These are phyloP conservation scores for Leonotis leonurus DNA, from an alignment of 257 asterid species.

Conservation along the genomic window DNA sequence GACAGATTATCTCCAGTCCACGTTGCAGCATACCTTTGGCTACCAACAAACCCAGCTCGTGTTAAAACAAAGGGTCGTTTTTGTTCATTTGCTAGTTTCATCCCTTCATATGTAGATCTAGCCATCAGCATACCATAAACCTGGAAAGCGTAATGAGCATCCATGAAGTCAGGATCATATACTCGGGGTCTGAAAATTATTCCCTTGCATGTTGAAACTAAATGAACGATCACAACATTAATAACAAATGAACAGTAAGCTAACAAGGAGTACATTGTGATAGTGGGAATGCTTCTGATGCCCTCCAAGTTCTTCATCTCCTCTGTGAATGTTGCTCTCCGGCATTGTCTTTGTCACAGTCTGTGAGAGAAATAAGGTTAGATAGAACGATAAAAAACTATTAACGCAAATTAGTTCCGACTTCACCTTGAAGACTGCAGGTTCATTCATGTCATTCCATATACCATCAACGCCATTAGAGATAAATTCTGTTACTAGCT, in stretches of 20 bases:
- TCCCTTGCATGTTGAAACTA: not conserved
- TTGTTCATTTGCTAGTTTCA: conserved; percentile 65
- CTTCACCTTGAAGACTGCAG: conserved; percentile 90
- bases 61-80: conserved; percentile 94
- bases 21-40: conserved; percentile 96
- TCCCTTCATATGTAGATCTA: conserved; percentile 87
- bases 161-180: not conserved
- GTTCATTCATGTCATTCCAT: conserved; percentile 99
- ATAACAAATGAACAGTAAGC: conserved; percentile 3
- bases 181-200: not conserved
- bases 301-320: conserved; percentile 89
- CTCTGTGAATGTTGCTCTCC: conserved; percentile 81
- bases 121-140: conserved; percentile 99
- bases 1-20: conserved; percentile 99
- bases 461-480: conserved; percentile 94
- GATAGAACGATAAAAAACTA: conserved; percentile 7
- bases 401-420: conserved; percentile 1
- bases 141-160: conserved; percentile 22
- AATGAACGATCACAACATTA: not conserved
- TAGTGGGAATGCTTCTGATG: conserved; percentile 70
- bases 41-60: conserved; percentile 94
- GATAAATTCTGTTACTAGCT: conserved; percentile 68
- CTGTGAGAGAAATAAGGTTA: conserved; percentile 39
- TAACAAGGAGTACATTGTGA: conserved; percentile 61
- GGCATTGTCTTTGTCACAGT: conserved; percentile 96